Evolutionary conservation across 495 filamentous ascomycete genomes (phyloP).

Genomic region (Aspergillus ostianus): DNA sequence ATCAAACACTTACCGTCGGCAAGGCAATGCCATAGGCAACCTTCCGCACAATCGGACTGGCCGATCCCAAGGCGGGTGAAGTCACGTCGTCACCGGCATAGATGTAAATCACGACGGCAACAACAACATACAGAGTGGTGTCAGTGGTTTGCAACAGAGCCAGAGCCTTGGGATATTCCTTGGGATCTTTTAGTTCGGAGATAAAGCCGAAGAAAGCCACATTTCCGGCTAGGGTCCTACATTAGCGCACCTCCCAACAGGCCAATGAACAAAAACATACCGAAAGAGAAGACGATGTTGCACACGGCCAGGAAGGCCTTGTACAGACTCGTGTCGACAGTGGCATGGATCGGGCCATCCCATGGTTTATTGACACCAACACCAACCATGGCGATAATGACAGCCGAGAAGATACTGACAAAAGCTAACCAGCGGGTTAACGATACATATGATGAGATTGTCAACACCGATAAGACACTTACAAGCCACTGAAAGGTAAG

Average conservation of each 20-base stretch:
- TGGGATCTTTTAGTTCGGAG: conserved; percentile 67
- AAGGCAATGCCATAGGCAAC: conserved; percentile 73
- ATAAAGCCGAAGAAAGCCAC: conserved; percentile 73
- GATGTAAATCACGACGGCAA: conserved; percentile 65
- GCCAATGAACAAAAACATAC: conserved; percentile 17
- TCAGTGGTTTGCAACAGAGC: conserved; percentile 59
- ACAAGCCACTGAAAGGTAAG: conserved; percentile 61
- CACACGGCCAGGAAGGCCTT: conserved; percentile 59
- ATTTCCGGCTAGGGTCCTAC: conserved; percentile 48
- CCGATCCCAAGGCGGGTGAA: conserved; percentile 67
- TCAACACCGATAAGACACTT: conserved; percentile 10
- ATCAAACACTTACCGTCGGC: conserved; percentile 50
- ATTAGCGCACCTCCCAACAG: not conserved
- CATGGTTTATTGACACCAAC: conserved; percentile 52
- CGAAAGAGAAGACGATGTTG: conserved; percentile 73
- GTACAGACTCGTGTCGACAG: conserved; percentile 32
- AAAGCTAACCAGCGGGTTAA: conserved; percentile 21
- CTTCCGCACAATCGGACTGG: conserved; percentile 60
- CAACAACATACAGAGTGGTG: conserved; percentile 63
- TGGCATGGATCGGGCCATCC: conserved; percentile 27
- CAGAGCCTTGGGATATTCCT: conserved; percentile 62
- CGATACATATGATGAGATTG: no score
- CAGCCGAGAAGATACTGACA: conserved; percentile 37
- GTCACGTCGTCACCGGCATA: conserved; percentile 65
- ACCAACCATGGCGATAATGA: conserved; percentile 70